Conservation (phyloP, 139 green algal species). For the Ostreobium quekettii region DNA sequence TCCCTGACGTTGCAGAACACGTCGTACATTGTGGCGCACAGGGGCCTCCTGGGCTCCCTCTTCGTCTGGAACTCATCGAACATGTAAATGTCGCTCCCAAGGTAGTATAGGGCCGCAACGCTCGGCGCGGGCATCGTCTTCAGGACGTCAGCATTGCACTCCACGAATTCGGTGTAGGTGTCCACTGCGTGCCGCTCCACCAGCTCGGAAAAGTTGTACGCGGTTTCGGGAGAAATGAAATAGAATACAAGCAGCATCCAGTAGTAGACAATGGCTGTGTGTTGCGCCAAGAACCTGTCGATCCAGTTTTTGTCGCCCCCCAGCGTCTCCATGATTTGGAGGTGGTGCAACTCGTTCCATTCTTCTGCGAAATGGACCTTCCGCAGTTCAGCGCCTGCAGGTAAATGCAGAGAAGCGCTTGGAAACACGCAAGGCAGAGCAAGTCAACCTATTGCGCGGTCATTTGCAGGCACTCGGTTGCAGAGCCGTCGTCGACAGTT, state of each 20-base stretch:
- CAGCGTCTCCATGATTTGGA: slow-evolving; percentile 94
- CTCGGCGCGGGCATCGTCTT: slow-evolving; percentile 73
- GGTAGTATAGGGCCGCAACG: slow-evolving; percentile 89
- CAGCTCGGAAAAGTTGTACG: slow-evolving; percentile 85
- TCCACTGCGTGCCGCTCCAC: slow-evolving; percentile 74
- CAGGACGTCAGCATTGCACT: slow-evolving; percentile 27
- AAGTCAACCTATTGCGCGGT: too few species aligned
- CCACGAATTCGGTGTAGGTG: slow-evolving; percentile 57
- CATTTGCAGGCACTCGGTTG: too few species aligned
- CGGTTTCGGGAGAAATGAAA: slow-evolving; percentile 60
- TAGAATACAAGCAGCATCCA: slow-evolving; percentile 70
- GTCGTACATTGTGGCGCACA: slow-evolving; percentile 61
- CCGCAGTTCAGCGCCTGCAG: slow-evolving; percentile 60
- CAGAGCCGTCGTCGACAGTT: too few species aligned
- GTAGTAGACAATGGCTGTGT: slow-evolving; percentile 86
- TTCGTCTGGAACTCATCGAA: slow-evolving; percentile 30
- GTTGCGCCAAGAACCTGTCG: slow-evolving; percentile 55
- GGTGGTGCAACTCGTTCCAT: slow-evolving; percentile 87
- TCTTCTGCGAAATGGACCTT: slow-evolving; percentile 90
- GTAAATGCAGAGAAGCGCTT: too few species aligned
- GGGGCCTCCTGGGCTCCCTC: slow-evolving; percentile 20
- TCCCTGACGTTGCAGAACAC: slow-evolving; percentile 86
- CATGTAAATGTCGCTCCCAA: slow-evolving; percentile 66
- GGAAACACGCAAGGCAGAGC: too few species aligned
- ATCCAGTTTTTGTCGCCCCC: slow-evolving; percentile 86